These are phyloP conservation scores for Tricholoma sp. DNA, from an alignment of 768 basidiomycete genomes.

Conservation along the genomic window DNA sequence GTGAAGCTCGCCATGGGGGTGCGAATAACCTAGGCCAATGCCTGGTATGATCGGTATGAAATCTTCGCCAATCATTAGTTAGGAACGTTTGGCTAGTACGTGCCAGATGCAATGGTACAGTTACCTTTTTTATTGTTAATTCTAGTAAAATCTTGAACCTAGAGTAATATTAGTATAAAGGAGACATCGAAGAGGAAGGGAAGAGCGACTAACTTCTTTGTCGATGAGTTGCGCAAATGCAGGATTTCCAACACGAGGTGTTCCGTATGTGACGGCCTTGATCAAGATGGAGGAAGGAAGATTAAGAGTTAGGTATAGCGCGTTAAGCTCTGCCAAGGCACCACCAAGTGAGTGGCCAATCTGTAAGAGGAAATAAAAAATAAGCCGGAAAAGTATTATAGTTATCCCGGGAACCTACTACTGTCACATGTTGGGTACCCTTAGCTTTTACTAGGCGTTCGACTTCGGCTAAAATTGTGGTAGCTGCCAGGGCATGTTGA, in stretches of 20 bases:
- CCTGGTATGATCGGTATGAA: conserved; percentile 55
- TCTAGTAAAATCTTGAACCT: conserved; percentile 33
- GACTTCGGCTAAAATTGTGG: conserved; percentile 5
- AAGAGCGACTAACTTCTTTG: conserved; percentile 25
- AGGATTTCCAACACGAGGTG: conserved; percentile 47
- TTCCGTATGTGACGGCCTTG: conserved; percentile 42
- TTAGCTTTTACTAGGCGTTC: conserved; percentile 27
- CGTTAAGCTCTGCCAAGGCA: conserved; percentile 47
- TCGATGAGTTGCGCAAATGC: conserved; percentile 51
- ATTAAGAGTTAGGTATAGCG: conserved; percentile 42
- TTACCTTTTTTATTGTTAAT: conserved; percentile 34
- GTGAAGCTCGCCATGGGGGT: conserved; percentile 50
- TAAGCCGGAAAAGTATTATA: not conserved
- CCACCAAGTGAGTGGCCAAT: conserved; percentile 51
- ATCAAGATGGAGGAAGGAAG: conserved; percentile 36
- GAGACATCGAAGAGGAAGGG: not conserved
- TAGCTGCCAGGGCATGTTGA: not conserved
- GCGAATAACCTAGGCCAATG: conserved; percentile 41
- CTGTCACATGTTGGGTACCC: conserved; percentile 34
- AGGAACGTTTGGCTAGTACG: too few relatives aligned
- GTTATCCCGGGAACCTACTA: conserved; percentile 23
- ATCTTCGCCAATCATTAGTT: conserved; percentile 20
- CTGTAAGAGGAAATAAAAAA: conserved; percentile 10
- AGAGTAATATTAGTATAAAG: not conserved
- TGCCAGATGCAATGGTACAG: too few relatives aligned